phyloP scores from a whole-genome alignment of 768 basidiomycete species.

The Leccinellum albellum region DNA sequence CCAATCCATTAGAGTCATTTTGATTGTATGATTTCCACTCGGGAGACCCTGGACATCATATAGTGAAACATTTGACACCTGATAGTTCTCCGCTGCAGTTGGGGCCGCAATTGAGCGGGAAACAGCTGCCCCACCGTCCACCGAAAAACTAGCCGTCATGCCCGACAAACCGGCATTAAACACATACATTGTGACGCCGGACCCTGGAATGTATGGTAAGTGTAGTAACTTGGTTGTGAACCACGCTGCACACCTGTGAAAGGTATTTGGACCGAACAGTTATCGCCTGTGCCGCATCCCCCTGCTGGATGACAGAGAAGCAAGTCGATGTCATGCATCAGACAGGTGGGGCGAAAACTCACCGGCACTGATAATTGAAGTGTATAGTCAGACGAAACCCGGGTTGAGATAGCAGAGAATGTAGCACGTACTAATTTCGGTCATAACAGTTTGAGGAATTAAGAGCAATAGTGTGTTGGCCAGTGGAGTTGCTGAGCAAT shows the following conservation, averaged over 20 bases:
- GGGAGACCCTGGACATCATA: slow-evolving; percentile 14
- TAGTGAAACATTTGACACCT: slow-evolving; percentile 21
- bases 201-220: slow-evolving; percentile 11
- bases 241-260: slow-evolving; percentile 15
- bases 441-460: slow-evolving; percentile 21
- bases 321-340: not conserved
- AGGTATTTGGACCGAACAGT: slow-evolving; percentile 19
- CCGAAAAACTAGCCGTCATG: slow-evolving; percentile 20
- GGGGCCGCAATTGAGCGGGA: slow-evolving; percentile 6
- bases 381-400: not conserved
- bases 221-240: not conserved
- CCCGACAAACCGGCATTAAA: slow-evolving; percentile 19
- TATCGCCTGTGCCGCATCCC: slow-evolving; percentile 11
- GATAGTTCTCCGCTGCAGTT: slow-evolving; percentile 11
- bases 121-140: slow-evolving; percentile 12
- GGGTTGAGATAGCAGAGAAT: not conserved
- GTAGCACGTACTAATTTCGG: slow-evolving; percentile 23
- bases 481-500: slow-evolving; percentile 15
- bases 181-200: slow-evolving; percentile 27
- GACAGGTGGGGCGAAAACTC: not conserved
- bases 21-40: slow-evolving; percentile 17
- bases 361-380: slow-evolving; percentile 14
- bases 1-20: slow-evolving; percentile 25
- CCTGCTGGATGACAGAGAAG: slow-evolving; percentile 11
- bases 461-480: slow-evolving; percentile 15